Evolutionary conservation across 139 green algal genomes (phyloP).

Genomic region (Micromonas commoda): DNA sequence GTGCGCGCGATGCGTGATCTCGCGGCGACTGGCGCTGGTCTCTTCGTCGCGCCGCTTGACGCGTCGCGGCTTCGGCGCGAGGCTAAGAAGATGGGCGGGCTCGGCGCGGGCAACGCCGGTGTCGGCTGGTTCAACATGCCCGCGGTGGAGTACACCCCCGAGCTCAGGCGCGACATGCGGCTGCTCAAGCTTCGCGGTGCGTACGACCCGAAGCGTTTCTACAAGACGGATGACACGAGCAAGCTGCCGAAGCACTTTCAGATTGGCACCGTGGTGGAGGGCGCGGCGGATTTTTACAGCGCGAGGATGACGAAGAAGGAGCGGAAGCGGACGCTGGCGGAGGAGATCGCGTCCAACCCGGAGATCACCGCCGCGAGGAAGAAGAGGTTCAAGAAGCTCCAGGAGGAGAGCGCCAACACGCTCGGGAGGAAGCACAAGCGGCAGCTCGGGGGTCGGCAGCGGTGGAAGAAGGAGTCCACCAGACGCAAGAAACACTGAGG

Average conservation of each 20-base stretch:
- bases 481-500: not conserved
- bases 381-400: slow-evolving; percentile 13
- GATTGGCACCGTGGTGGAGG: slow-evolving; percentile 74
- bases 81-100: not conserved
- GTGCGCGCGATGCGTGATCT: not conserved
- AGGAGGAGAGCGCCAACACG: not conserved
- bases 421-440: slow-evolving; percentile 7
- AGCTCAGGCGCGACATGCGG: slow-evolving; percentile 65
- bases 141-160: slow-evolving; percentile 49
- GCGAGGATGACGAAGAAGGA: slow-evolving; percentile 59
- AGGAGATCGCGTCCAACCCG: slow-evolving; percentile 38
- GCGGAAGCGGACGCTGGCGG: slow-evolving; percentile 49
- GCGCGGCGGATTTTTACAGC: slow-evolving; percentile 58
- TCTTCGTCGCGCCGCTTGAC: slow-evolving; percentile 7
- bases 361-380: not conserved
- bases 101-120: slow-evolving; percentile 5
- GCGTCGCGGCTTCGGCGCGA: not conserved
- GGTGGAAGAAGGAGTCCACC: not conserved
- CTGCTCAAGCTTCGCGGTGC: slow-evolving; percentile 66
- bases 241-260: slow-evolving; percentile 52
- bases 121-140: slow-evolving; percentile 54
- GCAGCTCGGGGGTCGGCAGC: not conserved
- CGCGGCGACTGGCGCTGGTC: not conserved
- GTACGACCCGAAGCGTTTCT: slow-evolving; percentile 84
- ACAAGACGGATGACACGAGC: slow-evolving; percentile 58